Base-by-base conservation (phyloP, 805 yeast species). In the Hanseniaspora thailandica region DNA sequence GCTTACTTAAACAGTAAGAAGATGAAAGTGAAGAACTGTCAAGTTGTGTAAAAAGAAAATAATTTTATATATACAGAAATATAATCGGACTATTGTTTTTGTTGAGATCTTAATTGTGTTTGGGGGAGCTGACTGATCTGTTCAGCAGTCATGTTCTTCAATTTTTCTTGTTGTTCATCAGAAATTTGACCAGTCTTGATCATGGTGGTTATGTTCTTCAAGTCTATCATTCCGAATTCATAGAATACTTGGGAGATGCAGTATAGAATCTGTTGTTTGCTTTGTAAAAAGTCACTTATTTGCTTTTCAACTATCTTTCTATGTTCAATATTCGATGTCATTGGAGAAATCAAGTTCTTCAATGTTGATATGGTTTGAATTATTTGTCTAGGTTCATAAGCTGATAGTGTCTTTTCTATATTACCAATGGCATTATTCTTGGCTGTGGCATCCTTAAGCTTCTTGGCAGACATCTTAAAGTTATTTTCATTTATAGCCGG, bases 161-260 rank as follows among this genome's bases (percentile, higher is more conserved):
- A 31, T 40, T 40, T 40, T 15, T 48, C 52, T 17, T 23, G 39
- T 17, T 40, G 50, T n/a, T 33, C 34, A 23, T 9, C 33, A 5
- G 46, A 38, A 12, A 48, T 46, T 20, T 43, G 41, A 6, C 47
- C 54, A 13, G 33, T 45, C 44, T 43, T 35, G 17, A 54, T 47
- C 45, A 54, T 31, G 2, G 23, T 30, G 17, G 46, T 38, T 9
- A 54, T 54, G 25, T 44, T 31, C 20, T 47, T 30, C 22, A 54
- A 9, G 35, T 54, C 53, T 28, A 84, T 77, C 41, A 84, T 73
- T 0, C 93, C 94, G 89, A 84, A 84, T 46, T 83, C 71, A 19
- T 84, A 67, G 57, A 84, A 69, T 2, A 88, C 84, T 63, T 84
- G 93, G 0, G 89, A 79, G 1, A 86, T 81, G 1, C 85, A 75